Evolutionary conservation across 192 early-diverging fungal genomes (phyloP).

Genomic region (Rhizophagus prolifer): DNA sequence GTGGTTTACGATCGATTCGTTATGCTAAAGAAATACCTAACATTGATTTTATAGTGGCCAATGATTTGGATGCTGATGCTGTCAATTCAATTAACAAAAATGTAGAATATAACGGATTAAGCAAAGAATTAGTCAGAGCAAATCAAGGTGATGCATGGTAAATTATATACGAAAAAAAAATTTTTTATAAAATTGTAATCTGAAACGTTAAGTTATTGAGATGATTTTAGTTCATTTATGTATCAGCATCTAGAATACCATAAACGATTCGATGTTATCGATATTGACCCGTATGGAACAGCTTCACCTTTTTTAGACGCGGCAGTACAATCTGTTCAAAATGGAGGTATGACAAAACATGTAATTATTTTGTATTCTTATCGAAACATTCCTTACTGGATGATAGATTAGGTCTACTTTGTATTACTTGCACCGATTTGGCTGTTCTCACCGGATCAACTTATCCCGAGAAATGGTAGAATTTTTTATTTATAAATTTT

Average conservation of each 20-base stretch:
- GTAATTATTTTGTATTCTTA: not conserved
- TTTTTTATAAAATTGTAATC: not conserved
- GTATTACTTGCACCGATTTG: constrained; percentile 98
- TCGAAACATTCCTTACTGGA: not conserved
- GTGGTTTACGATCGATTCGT: constrained; percentile 91
- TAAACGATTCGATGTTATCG: constrained; percentile 80
- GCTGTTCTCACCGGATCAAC: constrained; percentile 90
- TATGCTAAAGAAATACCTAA: constrained; percentile 93
- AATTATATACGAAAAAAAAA: not conserved
- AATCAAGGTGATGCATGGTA: constrained; percentile 87
- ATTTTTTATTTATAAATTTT: not conserved
- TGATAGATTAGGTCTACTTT: constrained; percentile 74
- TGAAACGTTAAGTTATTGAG: not conserved
- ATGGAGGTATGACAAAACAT: constrained; percentile 60
- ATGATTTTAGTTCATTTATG: constrained; percentile 56
- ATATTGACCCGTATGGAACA: constrained; percentile 96
- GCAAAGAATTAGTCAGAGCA: constrained; percentile 69
- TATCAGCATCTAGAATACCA: constrained; percentile 58
- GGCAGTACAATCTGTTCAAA: constrained; percentile 84
- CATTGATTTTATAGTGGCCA: constrained; percentile 79
- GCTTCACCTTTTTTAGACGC: constrained; percentile 95
- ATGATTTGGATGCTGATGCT: constrained; percentile 89
- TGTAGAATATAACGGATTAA: constrained; percentile 77
- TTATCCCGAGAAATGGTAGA: constrained; percentile 75
- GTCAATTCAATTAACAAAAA: constrained; percentile 88